Evolutionary conservation across 164 flowering plant species (phyloP).

Genomic region (Umbellularia californica): DNA sequence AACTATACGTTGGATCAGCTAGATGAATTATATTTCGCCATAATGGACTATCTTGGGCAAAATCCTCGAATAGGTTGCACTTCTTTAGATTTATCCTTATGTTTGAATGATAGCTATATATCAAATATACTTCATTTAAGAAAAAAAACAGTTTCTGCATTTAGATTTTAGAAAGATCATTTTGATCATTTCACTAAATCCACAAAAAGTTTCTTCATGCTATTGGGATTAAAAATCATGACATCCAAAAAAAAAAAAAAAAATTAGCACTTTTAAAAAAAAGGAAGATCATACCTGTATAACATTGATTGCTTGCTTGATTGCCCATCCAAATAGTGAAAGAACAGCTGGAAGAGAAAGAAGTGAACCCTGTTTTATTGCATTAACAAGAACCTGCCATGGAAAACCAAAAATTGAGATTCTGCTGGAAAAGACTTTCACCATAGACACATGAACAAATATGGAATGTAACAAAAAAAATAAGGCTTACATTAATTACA

Average conservation of each 20-base stretch:
- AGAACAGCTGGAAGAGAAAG: conserved; percentile 30
- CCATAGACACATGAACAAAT: background rate
- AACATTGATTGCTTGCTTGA: conserved; percentile 70
- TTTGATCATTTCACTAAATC: background rate
- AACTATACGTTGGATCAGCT: too few species aligned
- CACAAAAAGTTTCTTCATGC: too few species aligned
- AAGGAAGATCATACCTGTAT: conserved; percentile 54
- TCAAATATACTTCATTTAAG: too few species aligned
- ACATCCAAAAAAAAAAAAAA: background rate
- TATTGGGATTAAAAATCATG: background rate
- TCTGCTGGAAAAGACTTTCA: background rate
- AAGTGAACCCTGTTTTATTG: conserved; percentile 24
- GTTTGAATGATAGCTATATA: too few species aligned
- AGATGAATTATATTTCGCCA: too few species aligned
- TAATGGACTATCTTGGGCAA: too few species aligned
- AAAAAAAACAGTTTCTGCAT: too few species aligned
- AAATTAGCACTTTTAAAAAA: background rate
- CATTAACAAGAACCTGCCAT: conserved; percentile 37
- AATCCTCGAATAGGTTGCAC: too few species aligned
- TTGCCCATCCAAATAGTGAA: conserved; percentile 65
- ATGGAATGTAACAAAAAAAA: background rate
- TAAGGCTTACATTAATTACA: conserved; percentile 50
- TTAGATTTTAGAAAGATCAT: too few species aligned
- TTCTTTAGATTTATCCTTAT: too few species aligned
- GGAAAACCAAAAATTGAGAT: conserved; percentile 8